Percentiles rank a stretch among this genome's conserved stretches.
These are phyloP conservation scores for Cryptococcus depauperatus DNA, from an alignment of 1,284 basidiomycete genomes.

Conservation along the genomic window DNA sequence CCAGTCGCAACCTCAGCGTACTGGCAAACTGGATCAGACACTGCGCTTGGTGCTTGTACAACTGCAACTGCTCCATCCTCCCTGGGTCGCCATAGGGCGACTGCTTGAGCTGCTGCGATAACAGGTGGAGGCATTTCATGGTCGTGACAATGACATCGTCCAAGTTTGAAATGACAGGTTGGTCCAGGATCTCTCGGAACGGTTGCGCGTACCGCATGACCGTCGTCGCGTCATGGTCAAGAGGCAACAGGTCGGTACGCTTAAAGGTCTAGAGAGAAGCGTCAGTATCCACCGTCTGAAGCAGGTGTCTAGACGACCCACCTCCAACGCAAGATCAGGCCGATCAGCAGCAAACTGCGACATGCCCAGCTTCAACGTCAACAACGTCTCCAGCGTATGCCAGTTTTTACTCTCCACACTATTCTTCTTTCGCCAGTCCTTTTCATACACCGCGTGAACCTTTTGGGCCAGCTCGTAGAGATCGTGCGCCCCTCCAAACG, in stretches of 20 bases:
- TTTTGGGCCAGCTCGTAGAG: slow-evolving; percentile 72
- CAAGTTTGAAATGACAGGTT: slow-evolving; percentile 76
- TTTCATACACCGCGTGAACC: slow-evolving; percentile 79
- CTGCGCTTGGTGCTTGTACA: slow-evolving; percentile 42
- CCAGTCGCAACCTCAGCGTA: slow-evolving; percentile 77
- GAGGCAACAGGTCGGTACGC: slow-evolving; percentile 77
- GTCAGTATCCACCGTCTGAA: neutral
- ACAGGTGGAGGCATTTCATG: slow-evolving; percentile 84
- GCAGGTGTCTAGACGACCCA: slow-evolving; percentile 41
- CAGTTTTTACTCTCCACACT: slow-evolving; percentile 71
- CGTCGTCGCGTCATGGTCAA: slow-evolving; percentile 74
- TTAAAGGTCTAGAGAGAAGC: slow-evolving; percentile 62
- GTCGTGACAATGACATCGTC: slow-evolving; percentile 80
- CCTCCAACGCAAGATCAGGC: slow-evolving; percentile 71
- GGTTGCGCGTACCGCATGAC: slow-evolving; percentile 83
- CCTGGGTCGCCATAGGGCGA: slow-evolving; percentile 55
- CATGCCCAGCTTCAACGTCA: slow-evolving; percentile 76
- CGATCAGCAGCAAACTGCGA: slow-evolving; percentile 65
- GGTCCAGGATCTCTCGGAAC: slow-evolving; percentile 74
- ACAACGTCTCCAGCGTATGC: slow-evolving; percentile 54
- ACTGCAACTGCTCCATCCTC: slow-evolving; percentile 30
- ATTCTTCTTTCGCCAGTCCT: slow-evolving; percentile 63
- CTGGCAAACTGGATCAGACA: slow-evolving; percentile 76
- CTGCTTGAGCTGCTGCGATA: slow-evolving; percentile 69
- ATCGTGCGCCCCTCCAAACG: slow-evolving; percentile 44